Conservation (phyloP, 257 asterid genomes). For the Solanum bulbocastanum region DNA sequence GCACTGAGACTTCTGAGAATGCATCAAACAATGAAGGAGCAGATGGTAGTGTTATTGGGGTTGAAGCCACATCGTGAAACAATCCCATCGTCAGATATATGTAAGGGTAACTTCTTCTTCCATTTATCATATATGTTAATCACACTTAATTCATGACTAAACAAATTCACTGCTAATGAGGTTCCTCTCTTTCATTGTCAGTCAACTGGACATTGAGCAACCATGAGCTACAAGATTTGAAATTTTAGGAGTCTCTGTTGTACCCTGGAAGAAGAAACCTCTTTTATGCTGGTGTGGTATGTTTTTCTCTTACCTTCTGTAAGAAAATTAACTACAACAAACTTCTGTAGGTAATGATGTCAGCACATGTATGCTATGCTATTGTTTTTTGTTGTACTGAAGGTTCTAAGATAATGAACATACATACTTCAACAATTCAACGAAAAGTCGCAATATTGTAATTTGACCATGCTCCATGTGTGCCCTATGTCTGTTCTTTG, state of each 20-base stretch:
- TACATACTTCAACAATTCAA: background rate
- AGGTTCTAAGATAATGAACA: background rate
- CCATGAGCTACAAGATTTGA: background rate
- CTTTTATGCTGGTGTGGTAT: background rate
- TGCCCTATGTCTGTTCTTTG: background rate
- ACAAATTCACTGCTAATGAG: conserved; percentile 22
- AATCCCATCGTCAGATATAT: background rate
- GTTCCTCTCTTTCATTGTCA: conserved; percentile 29
- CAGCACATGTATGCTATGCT: background rate
- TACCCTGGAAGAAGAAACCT: background rate
- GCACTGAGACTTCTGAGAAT: conserved; percentile 25
- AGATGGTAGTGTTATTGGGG: conserved; percentile 13
- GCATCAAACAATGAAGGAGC: conserved; percentile 19
- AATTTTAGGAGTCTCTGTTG: background rate
- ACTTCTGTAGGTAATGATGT: background rate
- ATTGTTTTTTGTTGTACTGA: background rate
- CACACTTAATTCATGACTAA: background rate
- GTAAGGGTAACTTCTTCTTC: conserved; percentile 34
- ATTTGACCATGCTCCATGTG: background rate
- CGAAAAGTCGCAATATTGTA: background rate
- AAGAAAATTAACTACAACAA: background rate
- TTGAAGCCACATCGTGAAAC: conserved; percentile 21
- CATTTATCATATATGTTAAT: background rate
- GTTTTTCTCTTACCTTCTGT: background rate
- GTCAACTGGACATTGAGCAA: conserved; percentile 11